A percentile compares a stretch with the other conserved stretches of the same genome.
phyloP scores from a whole-genome alignment of 2,329 filamentous ascomycete genomes.

The Pseudogymnoascus sp. region DNA sequence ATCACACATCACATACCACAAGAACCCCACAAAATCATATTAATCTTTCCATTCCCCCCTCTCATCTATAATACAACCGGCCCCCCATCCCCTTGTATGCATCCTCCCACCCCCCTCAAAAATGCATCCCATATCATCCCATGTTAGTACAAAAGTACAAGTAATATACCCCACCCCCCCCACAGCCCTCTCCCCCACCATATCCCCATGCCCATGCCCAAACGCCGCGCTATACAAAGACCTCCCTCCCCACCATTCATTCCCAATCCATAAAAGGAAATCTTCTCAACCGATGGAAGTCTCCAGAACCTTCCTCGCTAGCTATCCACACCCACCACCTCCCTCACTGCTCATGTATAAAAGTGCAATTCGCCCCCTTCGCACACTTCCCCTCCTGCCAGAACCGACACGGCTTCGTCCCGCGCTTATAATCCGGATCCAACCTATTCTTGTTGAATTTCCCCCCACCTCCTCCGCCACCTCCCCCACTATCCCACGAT shows the following conservation, averaged over 20 bases:
- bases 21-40: too few species aligned
- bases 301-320: too few species aligned
- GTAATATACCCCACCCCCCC: neutral
- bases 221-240: neutral
- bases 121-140: neutral
- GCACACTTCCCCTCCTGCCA: conserved; percentile 63
- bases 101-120: neutral
- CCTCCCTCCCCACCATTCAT: neutral
- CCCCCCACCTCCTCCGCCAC: conserved; percentile 7
- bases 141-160: neutral
- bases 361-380: conserved; percentile 66
- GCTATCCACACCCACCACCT: too few species aligned
- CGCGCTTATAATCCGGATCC: conserved; percentile 41
- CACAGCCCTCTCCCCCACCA: neutral
- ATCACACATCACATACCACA: neutral
- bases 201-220: neutral
- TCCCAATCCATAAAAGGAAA: too few species aligned
- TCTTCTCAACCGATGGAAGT: too few species aligned
- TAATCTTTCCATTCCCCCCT: too few species aligned
- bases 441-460: conserved; percentile 29
- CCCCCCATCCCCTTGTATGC: neutral
- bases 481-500: neutral
- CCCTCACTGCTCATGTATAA: conserved; percentile 50
- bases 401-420: conserved; percentile 62
- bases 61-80: neutral